Conservation (phyloP, 441 rosid genomes). For the Croton setiger region DNA sequence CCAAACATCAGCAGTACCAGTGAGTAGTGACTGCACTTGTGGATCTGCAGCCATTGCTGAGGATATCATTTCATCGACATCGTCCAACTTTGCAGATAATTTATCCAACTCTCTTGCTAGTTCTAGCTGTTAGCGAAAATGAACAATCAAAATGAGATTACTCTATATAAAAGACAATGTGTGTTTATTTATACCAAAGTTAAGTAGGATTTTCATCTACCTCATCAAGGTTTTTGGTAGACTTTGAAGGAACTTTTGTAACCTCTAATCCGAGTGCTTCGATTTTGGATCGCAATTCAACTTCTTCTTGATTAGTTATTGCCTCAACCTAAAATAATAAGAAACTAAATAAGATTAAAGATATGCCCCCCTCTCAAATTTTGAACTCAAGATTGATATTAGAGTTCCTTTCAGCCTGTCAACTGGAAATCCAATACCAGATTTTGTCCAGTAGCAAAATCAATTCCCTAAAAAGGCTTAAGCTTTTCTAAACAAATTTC, state of each 20-base stretch:
- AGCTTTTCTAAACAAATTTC: too few relatives aligned
- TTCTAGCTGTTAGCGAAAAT: conserved; percentile 43
- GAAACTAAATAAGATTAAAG: neutral
- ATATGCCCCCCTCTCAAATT: neutral
- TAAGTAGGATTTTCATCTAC: conserved; percentile 20
- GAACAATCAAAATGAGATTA: conserved; percentile 1
- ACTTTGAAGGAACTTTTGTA: conserved; percentile 65
- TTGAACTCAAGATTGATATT: neutral
- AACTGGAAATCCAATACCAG: neutral
- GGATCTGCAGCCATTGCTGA: conserved; percentile 75
- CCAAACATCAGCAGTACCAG: conserved; percentile 83
- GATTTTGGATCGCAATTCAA: conserved; percentile 75
- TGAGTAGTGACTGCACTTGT: conserved; percentile 64
- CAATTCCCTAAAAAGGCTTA: too few relatives aligned
- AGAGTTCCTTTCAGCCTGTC: neutral
- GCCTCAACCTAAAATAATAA: conserved; percentile 52
- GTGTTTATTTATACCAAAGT: too few relatives aligned
- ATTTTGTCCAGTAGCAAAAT: too few relatives aligned
- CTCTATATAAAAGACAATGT: neutral
- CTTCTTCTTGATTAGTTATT: conserved; percentile 72
- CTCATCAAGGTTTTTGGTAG: conserved; percentile 52
- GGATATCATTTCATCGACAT: conserved; percentile 83
- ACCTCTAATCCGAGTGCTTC: conserved; percentile 85
- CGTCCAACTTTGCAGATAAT: conserved; percentile 68
- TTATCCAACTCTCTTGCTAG: conserved; percentile 81